Base-by-base conservation (phyloP, 2,329 filamentous ascomycete species). In the Pestalotiopsis sp. region DNA sequence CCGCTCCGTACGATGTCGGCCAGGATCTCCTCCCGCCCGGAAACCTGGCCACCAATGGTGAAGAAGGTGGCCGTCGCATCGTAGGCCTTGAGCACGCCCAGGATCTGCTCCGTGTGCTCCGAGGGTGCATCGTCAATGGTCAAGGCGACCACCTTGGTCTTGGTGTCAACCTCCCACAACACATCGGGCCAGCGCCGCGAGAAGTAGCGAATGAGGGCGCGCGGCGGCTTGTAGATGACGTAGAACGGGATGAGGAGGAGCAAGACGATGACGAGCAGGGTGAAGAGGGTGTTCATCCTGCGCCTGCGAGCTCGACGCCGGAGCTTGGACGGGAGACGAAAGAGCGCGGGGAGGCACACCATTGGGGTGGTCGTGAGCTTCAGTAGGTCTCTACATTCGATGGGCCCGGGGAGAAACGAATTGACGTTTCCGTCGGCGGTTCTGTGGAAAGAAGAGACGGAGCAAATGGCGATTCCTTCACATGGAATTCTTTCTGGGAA, bases 71-170 rank as follows among this genome's bases (percentile, higher is more conserved):
- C 94, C 23, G 85, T 88, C 14, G 91, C 93, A 68, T 87, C 85
- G 75, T 93, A 86, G 27, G 84, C 83, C 66, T 84, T 82, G n/a
- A 97, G 84, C 0, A 93, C 81, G 58, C 88, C 81, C 67, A 94
- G 81, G 69, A 97, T 94, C 67, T 90, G 88, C 59, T 80, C 76
- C 2, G 94, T 97, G 78, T 93, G 86, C 58, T 86, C 80, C 1
- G 92, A 95, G 0, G 94, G 94, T 36, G 90, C 92, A 80, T 97
- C 94, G 82, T 97, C 94, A 75, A 97, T 91, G 1, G 93, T 97
- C 52, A 98, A 85, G 0, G 93, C 94, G 20, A 97, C 85, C 31
- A 95, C 81, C 75, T 91, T 93, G 62, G 87, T 81, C 9, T 81
- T 74, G 1, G 86, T 85, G 39, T 76, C 74, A 58, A 92, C 86